phyloP scores from a whole-genome alignment of 192 early-diverging fungal genomes.

The Coemansia biformis region DNA sequence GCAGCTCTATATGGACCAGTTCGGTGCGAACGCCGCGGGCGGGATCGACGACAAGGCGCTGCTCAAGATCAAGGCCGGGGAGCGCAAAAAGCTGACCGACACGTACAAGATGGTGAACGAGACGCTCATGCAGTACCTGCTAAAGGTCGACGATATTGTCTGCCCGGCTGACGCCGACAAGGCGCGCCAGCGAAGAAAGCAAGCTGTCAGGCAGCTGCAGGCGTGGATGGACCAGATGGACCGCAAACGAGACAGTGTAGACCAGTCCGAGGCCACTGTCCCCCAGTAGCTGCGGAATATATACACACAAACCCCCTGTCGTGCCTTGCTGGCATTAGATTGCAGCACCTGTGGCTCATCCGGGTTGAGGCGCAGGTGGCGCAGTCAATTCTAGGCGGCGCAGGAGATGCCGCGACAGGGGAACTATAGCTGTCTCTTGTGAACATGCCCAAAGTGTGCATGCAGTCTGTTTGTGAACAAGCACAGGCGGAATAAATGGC shows the following conservation, averaged over 20 bases:
- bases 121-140: constrained; percentile 69
- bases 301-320: too few relatives aligned
- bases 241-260: constrained; percentile 57
- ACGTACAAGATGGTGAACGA: constrained; percentile 63
- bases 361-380: too few relatives aligned
- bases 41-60: constrained; percentile 33
- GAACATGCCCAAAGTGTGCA: too few relatives aligned
- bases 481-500: too few relatives aligned
- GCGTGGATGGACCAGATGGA: constrained; percentile 73
- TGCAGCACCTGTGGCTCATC: too few relatives aligned
- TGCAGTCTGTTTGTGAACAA: not conserved
- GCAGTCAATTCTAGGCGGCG: too few relatives aligned
- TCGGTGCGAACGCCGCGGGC: constrained; percentile 25
- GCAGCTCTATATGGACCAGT: constrained; percentile 48
- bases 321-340: too few relatives aligned
- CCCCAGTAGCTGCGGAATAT: constrained; percentile 37
- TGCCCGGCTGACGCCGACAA: constrained; percentile 64
- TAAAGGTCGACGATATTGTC: constrained; percentile 69
- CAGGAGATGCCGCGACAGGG: too few relatives aligned
- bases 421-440: too few relatives aligned
- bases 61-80: constrained; percentile 32
- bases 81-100: constrained; percentile 63
- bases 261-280: constrained; percentile 49
- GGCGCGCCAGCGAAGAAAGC: constrained; percentile 64
- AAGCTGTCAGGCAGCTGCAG: constrained; percentile 69